phyloP scores from a whole-genome alignment of 1,139 yeast species.

The Eremothecium cymbalariae region DNA sequence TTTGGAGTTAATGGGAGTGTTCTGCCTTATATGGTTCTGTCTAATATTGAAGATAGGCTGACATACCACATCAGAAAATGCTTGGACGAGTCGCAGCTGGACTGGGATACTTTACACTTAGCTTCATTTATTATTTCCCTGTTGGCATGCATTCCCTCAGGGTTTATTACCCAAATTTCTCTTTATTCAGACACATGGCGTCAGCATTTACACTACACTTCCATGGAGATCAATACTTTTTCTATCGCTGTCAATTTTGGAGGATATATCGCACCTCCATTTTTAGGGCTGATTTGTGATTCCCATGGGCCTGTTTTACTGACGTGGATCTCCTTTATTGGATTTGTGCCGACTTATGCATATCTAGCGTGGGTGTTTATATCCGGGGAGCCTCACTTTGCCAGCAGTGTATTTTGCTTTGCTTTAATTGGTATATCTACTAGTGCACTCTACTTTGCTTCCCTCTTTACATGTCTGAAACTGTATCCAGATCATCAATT shows the following conservation, averaged over 20 bases:
- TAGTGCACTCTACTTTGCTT: slow-evolving; percentile 68
- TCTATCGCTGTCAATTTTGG: slow-evolving; percentile 74
- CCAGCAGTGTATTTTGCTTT: slow-evolving; percentile 31
- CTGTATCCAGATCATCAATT: slow-evolving; percentile 69
- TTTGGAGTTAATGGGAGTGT: no score
- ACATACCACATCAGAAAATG: slow-evolving; percentile 11
- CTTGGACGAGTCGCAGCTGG: slow-evolving; percentile 7
- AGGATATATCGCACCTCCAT: slow-evolving; percentile 76
- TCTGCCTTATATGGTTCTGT: slow-evolving; percentile 8
- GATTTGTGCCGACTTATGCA: slow-evolving; percentile 69
- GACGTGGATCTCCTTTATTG: slow-evolving; percentile 51
- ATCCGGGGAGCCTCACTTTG: slow-evolving; percentile 26
- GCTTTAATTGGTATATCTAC: slow-evolving; percentile 74
- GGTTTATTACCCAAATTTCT: slow-evolving; percentile 74
- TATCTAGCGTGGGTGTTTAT: slow-evolving; percentile 38
- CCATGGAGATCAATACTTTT: slow-evolving; percentile 66
- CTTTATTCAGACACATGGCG: slow-evolving; percentile 69
- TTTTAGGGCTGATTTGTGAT: slow-evolving; percentile 78
- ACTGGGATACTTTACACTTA: slow-evolving; percentile 14
- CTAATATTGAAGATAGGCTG: slow-evolving; percentile 12
- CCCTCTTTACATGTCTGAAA: slow-evolving; percentile 76
- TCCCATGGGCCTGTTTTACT: slow-evolving; percentile 73
- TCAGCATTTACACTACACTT: slow-evolving; percentile 47
- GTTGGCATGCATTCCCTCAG: slow-evolving; percentile 63
- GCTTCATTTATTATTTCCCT: slow-evolving; percentile 36